Evolutionary conservation across 2,329 filamentous ascomycete genomes (phyloP), one percentile per base, ranked within the genome.

Genomic region (Ceratocystis ficicola): DNA sequence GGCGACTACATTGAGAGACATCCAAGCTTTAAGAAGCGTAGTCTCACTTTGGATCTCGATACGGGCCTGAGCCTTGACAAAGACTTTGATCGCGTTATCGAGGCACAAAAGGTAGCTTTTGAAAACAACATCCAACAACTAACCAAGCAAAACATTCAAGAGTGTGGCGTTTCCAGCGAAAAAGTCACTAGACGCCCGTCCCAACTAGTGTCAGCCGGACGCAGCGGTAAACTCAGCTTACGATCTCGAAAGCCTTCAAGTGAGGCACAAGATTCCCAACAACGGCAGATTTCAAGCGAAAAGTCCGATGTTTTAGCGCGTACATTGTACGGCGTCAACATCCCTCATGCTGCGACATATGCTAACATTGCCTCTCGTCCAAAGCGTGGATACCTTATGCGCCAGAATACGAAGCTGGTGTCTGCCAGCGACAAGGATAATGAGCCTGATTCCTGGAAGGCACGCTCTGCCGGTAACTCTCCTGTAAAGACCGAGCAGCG

Each of bases 301-400:
- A 64, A 44, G 41, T 57, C 46, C 30, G 7, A 36, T 64, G 12
- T 12, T 22, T 30, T 10, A 12, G 71, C 69, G 6, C 25, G 52
- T 17, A 41, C 44, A 28, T 36, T 46, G 15, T 32, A 44, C 44
- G 57, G 52, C 25, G 30, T 52, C 20, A 50, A 57, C 20, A 68
- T 72, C 67, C 63, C 48, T n/a, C 48, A 59, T 41, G 55, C 66
- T 25, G 61, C 25, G 28, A 65, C 63, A 32, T 76, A 81, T 84
- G 81, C 87, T 90, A 86, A 90, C 81, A 73, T 78, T 72, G 44
- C 46, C 36, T 72, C 77, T 71, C 79, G 76, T 70, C 81, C 81
- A 85, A 88, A 96, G 92, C 92, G 95, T 79, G 94, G 94, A 66
- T 99, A 99, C 73, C 81, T 97, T 59, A 99, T 97, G 93, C 86